Evolutionary conservation across 2,329 filamentous ascomycete genomes (phyloP).

Genomic region (Endocalyx cinctus): DNA sequence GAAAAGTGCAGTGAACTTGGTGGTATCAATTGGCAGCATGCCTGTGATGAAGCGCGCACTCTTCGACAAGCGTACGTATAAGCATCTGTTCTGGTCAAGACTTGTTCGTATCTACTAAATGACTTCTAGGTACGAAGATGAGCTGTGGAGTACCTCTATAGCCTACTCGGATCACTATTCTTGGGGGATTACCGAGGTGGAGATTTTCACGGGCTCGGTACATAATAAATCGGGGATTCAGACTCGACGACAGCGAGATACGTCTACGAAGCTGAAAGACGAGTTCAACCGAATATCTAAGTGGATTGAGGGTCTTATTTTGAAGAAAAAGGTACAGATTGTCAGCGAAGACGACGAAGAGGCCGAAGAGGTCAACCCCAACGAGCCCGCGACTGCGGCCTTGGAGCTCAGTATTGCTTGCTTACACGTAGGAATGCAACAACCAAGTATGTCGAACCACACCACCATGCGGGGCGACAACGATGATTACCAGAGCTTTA

Average conservation of each 20-base stretch:
- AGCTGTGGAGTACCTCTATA: conserved; percentile 35
- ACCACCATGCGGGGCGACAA: conserved; percentile 3
- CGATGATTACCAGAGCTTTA: conserved; percentile 23
- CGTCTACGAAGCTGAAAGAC: conserved; percentile 46
- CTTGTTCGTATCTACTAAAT: conserved; percentile 1
- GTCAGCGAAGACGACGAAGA: conserved; percentile 4
- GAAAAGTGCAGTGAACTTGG: conserved; percentile 24
- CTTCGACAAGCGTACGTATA: conserved; percentile 42
- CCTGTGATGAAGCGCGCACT: conserved; percentile 34
- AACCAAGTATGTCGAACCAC: too few species aligned
- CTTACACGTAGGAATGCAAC: conserved; percentile 15
- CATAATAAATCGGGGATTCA: conserved; percentile 46
- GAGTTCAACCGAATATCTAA: conserved; percentile 44
- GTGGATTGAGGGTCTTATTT: conserved; percentile 35
- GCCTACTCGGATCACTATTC: conserved; percentile 42
- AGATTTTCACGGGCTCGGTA: conserved; percentile 54
- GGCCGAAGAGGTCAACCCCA: conserved; percentile 1
- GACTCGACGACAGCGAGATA: conserved; percentile 46
- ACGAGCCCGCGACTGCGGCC: conserved; percentile 7
- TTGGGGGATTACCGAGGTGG: conserved; percentile 41
- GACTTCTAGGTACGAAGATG: conserved; percentile 40
- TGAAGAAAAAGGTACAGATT: conserved; percentile 16
- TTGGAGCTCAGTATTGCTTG: conserved; percentile 27
- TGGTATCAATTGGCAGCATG: conserved; percentile 29
- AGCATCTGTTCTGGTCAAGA: too few species aligned